Percentiles rank a stretch among this genome's conserved stretches.
phyloP scores from a whole-genome alignment of 1,284 basidiomycete species.

The Sanghuangporus sanghuang region DNA sequence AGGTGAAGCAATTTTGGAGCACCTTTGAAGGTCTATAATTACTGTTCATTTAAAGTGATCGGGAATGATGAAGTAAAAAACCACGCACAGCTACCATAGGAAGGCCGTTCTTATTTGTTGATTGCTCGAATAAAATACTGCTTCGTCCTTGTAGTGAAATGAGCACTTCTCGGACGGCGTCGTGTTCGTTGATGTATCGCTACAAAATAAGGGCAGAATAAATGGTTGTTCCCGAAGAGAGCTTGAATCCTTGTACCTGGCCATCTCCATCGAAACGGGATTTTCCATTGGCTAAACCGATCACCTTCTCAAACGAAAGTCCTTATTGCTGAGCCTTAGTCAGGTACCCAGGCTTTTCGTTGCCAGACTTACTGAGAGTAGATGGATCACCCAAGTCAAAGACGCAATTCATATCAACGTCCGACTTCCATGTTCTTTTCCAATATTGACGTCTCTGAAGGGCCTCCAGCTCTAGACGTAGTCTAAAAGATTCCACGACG shows the following conservation, averaged over 20 bases:
- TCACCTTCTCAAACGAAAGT: constrained; percentile 38
- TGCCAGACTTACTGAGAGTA: constrained; percentile 47
- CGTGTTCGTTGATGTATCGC: constrained; percentile 66
- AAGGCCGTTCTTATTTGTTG: constrained; percentile 29
- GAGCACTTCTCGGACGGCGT: constrained; percentile 68
- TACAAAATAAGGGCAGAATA: constrained; percentile 24
- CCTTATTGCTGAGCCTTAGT: constrained; percentile 30
- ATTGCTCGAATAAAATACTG: constrained; percentile 51
- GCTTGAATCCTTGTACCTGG: not conserved
- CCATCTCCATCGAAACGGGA: not conserved
- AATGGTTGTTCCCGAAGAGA: not conserved
- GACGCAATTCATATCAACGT: constrained; percentile 34
- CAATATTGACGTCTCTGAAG: constrained; percentile 64
- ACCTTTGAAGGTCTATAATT: constrained; percentile 40
- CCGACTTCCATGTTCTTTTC: constrained; percentile 53
- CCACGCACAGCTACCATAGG: constrained; percentile 20
- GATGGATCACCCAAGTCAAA: constrained; percentile 65
- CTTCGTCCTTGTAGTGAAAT: constrained; percentile 66
- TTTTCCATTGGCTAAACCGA: constrained; percentile 19
- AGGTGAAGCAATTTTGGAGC: constrained; percentile 60
- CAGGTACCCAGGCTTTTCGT: not conserved
- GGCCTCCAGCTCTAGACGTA: constrained; percentile 49
- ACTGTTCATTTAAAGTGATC: not conserved
- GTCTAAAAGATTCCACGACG: constrained; percentile 27
- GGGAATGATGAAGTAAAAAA: not conserved